These are phyloP conservation scores for Kokia cookei DNA, from an alignment of 441 rosid species.

Conservation along the genomic window DNA sequence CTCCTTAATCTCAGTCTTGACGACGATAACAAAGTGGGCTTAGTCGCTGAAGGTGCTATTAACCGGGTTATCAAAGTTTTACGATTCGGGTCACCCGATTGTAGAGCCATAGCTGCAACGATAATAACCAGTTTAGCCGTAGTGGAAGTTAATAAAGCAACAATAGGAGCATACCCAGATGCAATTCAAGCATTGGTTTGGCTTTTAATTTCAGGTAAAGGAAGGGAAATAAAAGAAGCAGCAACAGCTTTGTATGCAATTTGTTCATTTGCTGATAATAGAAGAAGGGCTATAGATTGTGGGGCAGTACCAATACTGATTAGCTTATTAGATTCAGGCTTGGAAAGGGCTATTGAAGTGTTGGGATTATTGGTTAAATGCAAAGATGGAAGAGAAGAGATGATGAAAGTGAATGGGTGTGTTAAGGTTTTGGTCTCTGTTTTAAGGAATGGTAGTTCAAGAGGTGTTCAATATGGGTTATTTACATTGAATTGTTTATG, in stretches of 20 bases:
- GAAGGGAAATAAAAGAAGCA: constrained; percentile 75
- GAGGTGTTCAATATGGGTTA: constrained; percentile 65
- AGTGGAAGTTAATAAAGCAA: constrained; percentile 90
- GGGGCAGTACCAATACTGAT: constrained; percentile 71
- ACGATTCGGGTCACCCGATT: constrained; percentile 46
- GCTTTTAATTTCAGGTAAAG: constrained; percentile 53
- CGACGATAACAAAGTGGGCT: constrained; percentile 85
- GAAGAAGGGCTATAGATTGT: constrained; percentile 55
- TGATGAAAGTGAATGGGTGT: constrained; percentile 47
- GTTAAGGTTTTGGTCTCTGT: constrained; percentile 52
- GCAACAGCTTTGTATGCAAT: constrained; percentile 80
- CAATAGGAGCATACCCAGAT: constrained; percentile 70
- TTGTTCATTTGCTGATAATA: constrained; percentile 68
- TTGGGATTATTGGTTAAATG: constrained; percentile 78
- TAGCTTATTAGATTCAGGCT: constrained; percentile 43
- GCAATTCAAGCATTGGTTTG: constrained; percentile 54
- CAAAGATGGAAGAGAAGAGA: constrained; percentile 78
- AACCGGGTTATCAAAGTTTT: constrained; percentile 48
- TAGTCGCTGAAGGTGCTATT: constrained; percentile 89
- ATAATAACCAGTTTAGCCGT: constrained; percentile 83
- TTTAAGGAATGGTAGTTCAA: constrained; percentile 53
- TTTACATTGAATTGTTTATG: constrained; percentile 64
- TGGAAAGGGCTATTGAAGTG: constrained; percentile 84
- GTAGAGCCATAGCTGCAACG: constrained; percentile 84
- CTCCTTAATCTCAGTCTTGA: constrained; percentile 83